These are phyloP conservation scores for Candida sanyaensis DNA, from an alignment of 1,139 yeast species.

Conservation along the genomic window DNA sequence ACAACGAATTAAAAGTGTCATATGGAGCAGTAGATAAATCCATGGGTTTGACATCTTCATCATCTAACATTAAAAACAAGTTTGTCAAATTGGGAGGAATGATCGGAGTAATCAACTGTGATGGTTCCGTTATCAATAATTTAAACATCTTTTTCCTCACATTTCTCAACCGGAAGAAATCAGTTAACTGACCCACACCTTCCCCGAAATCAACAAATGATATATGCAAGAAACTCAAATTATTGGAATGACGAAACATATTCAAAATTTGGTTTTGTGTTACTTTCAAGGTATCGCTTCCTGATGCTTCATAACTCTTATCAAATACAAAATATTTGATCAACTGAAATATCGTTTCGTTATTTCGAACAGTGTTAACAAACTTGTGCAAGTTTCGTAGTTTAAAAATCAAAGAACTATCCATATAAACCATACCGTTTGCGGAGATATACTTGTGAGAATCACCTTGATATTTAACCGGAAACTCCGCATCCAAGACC, in stretches of 20 bases:
- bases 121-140: slow-evolving; percentile 29
- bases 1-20: slow-evolving; percentile 25
- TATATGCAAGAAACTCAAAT: slow-evolving; percentile 35
- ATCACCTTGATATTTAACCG: slow-evolving; percentile 22
- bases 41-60: slow-evolving; percentile 23
- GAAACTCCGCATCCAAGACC: slow-evolving; percentile 31
- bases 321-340: slow-evolving; percentile 38
- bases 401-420: slow-evolving; percentile 29
- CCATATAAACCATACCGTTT: slow-evolving; percentile 34
- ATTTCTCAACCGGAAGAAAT: slow-evolving; percentile 25
- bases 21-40: slow-evolving; percentile 26
- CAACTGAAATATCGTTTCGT: slow-evolving; percentile 22
- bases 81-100: slow-evolving; percentile 33
- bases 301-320: slow-evolving; percentile 25
- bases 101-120: slow-evolving; percentile 27
- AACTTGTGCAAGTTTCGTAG: slow-evolving; percentile 22
- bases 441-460: slow-evolving; percentile 23
- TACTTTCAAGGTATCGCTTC: slow-evolving; percentile 11
- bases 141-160: slow-evolving; percentile 34
- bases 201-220: slow-evolving; percentile 32
- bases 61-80: slow-evolving; percentile 36
- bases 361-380: slow-evolving; percentile 20
- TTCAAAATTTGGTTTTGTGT: slow-evolving; percentile 28
- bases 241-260: slow-evolving; percentile 29
- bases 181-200: slow-evolving; percentile 28